Evolutionary conservation across 495 filamentous ascomycete genomes (phyloP).

Genomic region (Opeltia flavorubescens): DNA sequence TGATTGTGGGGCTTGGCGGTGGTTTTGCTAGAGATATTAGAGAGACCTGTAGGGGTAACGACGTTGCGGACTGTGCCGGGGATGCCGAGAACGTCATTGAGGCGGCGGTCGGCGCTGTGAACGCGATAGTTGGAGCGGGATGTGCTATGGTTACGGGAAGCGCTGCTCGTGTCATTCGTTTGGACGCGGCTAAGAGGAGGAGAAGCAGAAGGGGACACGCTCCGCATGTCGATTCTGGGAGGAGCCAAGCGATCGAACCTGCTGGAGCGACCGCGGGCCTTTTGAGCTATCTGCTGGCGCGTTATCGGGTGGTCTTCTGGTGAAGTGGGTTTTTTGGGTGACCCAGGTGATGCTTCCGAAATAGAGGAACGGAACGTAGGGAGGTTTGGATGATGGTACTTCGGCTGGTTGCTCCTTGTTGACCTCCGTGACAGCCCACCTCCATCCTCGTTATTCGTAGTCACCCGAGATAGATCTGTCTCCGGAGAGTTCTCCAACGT

Average conservation of each 20-base stretch:
- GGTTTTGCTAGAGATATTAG: constrained; percentile 31
- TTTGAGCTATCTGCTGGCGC: constrained; percentile 22
- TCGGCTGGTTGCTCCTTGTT: constrained; percentile 25
- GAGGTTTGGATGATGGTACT: constrained; percentile 28
- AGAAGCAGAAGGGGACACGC: constrained; percentile 13
- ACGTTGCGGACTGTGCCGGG: constrained; percentile 15
- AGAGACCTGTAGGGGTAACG: constrained; percentile 23
- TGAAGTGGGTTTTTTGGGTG: constrained; percentile 3
- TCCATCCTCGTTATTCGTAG: constrained; percentile 26
- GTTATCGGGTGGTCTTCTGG: constrained; percentile 23
- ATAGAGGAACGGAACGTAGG: constrained; percentile 37
- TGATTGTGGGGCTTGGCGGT: constrained; percentile 11
- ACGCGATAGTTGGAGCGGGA: constrained; percentile 9
- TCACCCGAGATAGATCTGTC: constrained; percentile 21
- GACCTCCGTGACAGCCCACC: constrained; percentile 20
- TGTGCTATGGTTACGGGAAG: constrained; percentile 13
- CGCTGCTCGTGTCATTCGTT: constrained; percentile 4
- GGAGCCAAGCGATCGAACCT: constrained; percentile 43
- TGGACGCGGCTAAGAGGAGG: neutral
- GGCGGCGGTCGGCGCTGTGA: constrained; percentile 18
- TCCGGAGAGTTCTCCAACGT: constrained; percentile 19
- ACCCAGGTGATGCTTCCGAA: constrained; percentile 22
- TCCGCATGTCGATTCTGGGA: constrained; percentile 44
- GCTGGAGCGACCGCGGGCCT: constrained; percentile 23
- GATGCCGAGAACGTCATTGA: constrained; percentile 22